These are phyloP conservation scores for Endotrypanum monterogeii DNA, from an alignment of 208 protist species.

Conservation along the genomic window DNA sequence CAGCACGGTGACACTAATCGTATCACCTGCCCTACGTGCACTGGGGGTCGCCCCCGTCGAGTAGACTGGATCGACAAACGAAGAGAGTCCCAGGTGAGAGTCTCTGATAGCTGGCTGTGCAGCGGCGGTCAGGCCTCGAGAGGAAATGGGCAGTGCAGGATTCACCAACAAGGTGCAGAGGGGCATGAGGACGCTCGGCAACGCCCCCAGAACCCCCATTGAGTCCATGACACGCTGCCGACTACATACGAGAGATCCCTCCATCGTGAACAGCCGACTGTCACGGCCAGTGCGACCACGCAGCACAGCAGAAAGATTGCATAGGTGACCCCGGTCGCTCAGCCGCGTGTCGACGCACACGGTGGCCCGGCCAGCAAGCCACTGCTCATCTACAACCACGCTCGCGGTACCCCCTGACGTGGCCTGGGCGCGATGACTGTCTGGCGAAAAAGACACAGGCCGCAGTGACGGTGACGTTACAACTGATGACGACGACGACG, in stretches of 20 bases:
- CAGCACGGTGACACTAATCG: conserved; percentile 36
- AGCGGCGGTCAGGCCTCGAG: conserved; percentile 10
- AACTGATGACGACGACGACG: conserved; percentile 8
- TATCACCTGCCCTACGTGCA: conserved; percentile 1
- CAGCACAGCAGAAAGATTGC: conserved; percentile 78
- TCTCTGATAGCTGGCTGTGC: conserved; percentile 13
- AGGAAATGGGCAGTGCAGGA: conserved; percentile 65
- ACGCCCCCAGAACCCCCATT: conserved; percentile 68
- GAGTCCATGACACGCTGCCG: conserved; percentile 71
- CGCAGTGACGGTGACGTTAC: conserved; percentile 3
- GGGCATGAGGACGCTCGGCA: conserved; percentile 73
- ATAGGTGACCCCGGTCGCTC: conserved; percentile 68
- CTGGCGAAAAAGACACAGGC: not conserved
- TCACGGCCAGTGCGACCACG: conserved; percentile 45
- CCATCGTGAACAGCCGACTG: conserved; percentile 59
- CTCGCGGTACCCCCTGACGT: not conserved
- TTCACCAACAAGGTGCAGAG: conserved; percentile 70
- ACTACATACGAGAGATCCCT: conserved; percentile 72
- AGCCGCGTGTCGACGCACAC: conserved; percentile 85
- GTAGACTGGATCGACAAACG: conserved; percentile 14
- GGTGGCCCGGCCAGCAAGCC: conserved; percentile 42
- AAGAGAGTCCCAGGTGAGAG: conserved; percentile 1
- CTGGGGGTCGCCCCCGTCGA: not conserved
- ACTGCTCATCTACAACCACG: conserved; percentile 27
- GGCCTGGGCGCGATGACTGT: not conserved